Evolutionary conservation across 768 basidiomycete species (phyloP).

Genomic region (Dendrothele bispora): DNA sequence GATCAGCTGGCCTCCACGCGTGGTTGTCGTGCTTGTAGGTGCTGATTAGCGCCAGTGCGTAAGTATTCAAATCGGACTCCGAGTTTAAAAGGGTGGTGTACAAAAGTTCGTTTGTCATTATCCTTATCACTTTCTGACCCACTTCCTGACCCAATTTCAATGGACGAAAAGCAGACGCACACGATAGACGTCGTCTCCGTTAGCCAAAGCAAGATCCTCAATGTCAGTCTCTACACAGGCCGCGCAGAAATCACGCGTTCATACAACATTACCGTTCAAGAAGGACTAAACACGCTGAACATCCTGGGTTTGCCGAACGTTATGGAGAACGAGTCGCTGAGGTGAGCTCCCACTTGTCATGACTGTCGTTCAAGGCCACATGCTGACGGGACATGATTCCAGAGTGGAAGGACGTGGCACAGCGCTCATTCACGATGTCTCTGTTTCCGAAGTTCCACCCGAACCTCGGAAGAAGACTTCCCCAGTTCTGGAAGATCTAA

Average conservation of each 20-base stretch:
- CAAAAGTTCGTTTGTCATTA: no score
- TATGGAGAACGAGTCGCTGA: conserved; percentile 39
- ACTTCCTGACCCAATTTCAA: no score
- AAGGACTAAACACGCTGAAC: conserved; percentile 40
- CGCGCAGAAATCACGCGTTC: conserved; percentile 42
- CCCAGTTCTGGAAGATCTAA: conserved; percentile 22
- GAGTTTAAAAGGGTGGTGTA: no score
- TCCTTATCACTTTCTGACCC: no score
- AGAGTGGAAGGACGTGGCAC: conserved; percentile 47
- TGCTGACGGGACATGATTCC: background rate
- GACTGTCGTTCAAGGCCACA: background rate
- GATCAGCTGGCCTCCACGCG: no score
- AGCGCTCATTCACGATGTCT: conserved; percentile 48
- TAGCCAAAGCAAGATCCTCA: conserved; percentile 34
- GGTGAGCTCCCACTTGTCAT: conserved; percentile 14
- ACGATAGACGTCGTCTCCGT: conserved; percentile 29
- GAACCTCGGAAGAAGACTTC: conserved; percentile 23
- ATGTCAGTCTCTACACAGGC: conserved; percentile 40
- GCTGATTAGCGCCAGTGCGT: no score
- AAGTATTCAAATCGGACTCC: no score
- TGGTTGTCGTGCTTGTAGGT: no score
- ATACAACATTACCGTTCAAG: conserved; percentile 35
- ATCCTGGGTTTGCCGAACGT: conserved; percentile 38
- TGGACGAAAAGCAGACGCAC: no score
- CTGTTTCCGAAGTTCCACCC: conserved; percentile 23